Base-by-base conservation (phyloP, 129 eudicot genomes). In the Chrysanthemum makinoi region DNA sequence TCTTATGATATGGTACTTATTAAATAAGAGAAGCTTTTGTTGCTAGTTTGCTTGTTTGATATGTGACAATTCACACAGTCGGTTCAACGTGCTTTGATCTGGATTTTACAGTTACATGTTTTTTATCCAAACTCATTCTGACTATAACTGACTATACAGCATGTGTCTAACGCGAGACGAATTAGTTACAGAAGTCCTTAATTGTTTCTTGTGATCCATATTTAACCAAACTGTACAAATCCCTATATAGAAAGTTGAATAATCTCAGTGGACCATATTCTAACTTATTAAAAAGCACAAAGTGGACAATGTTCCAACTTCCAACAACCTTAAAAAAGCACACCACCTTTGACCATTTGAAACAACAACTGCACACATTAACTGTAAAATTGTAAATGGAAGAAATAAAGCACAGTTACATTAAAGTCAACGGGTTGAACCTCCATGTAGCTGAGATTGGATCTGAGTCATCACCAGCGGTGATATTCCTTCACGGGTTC, bases 361-460 rank as follows among this genome's bases (percentile, higher is more conserved):
- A 35, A 35, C 8, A 50, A 50, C 0, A 12, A 50, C 55, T 15
- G n/a, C 55, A 50, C 16, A 54, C 60, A 54, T 10, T n/a, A n/a
- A n/a, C n/a, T n/a, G n/a, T n/a, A n/a, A n/a, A n/a, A 58, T 9
- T 1, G 46, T 3, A 0, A 62, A 80, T 80, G 87, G 84, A 80
- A 17, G 49, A 77, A 80, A 73, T 80, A 12, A 68, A 76, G 69
- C 88, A 84, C 60, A 77, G 10, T 2, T 73, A 67, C 71, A 10
- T 84, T 26, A 3, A 77, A 19, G 83, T 73, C 1, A 70, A 80
- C 44, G 83, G 80, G n/a, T 39, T 80, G 4, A 80, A 84, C 65
- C 80, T 77, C 66, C 88, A 84, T 33, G 53, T 80, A 16, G 83
- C 88, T 19, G 70, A 80, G 12, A 67, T 77, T 4, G 85, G 88